These are phyloP conservation scores for Chalara sp. DNA, from an alignment of 2,329 filamentous ascomycete species.

Conservation along the genomic window DNA sequence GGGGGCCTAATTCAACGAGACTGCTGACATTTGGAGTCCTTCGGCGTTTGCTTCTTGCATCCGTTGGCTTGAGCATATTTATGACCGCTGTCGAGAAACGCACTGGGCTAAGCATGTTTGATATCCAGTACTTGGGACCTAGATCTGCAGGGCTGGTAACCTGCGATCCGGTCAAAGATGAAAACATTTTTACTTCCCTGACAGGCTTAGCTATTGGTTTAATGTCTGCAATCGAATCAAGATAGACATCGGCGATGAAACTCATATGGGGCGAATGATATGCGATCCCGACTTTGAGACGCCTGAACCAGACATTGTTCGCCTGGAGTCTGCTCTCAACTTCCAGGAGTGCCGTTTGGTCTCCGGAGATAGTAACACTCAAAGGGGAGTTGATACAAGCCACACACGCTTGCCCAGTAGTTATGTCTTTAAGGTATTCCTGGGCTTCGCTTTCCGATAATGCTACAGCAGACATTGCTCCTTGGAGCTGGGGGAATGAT, in stretches of 20 bases:
- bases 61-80: background rate
- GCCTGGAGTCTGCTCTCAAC: background rate
- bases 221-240: background rate
- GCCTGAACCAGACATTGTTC: slow-evolving; percentile 23
- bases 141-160: slow-evolving; percentile 14
- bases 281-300: slow-evolving; percentile 29
- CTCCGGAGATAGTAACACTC: slow-evolving; percentile 13
- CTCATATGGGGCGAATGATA: slow-evolving; percentile 34
- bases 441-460: slow-evolving; percentile 19
- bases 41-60: background rate
- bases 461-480: slow-evolving; percentile 43
- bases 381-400: slow-evolving; percentile 13
- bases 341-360: slow-evolving; percentile 1
- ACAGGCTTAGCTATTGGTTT: background rate
- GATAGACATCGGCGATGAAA: slow-evolving; percentile 9
- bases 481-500: slow-evolving; percentile 15
- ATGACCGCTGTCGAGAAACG: slow-evolving; percentile 33
- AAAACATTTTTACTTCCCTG: slow-evolving; percentile 20
- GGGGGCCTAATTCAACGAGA: slow-evolving; percentile 27
- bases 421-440: background rate
- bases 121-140: slow-evolving; percentile 27
- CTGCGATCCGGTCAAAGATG: slow-evolving; percentile 30
- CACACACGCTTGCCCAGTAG: slow-evolving; percentile 5
- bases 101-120: slow-evolving; percentile 37
- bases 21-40: background rate